Evolutionary conservation across 106 monocot species (phyloP), one percentile per base, ranked within the genome.

Genomic region (Alisma plantagoaquatica): DNA sequence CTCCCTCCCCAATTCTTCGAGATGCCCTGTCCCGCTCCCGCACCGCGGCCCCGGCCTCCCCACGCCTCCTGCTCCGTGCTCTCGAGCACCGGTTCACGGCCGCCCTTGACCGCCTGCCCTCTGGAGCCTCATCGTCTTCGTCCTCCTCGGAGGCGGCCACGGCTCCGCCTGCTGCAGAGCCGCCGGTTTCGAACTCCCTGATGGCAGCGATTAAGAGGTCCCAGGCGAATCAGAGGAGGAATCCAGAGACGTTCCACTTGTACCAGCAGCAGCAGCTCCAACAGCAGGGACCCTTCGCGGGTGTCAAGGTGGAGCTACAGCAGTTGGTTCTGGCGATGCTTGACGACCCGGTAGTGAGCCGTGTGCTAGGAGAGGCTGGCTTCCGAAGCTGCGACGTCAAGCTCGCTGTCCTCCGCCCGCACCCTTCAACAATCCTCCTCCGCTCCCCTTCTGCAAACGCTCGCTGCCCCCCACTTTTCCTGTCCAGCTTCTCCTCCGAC

Each of bases 161-260:
- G 22, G 41, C 16, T 2, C 3, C 3, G 4, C 6, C 50, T 23
- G 9, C 33, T 2, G 60, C 74, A 4, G 82, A 79, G 31, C 92
- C 92, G 0, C 82, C 77, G 18, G 56, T 92, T 16, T 86, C 92
- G 30, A 92, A 92, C 79, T 82, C 92, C 4, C 79, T 92, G 53
- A 92, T 98, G 96, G 96, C 96, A 8, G 96, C 96, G 27, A 82
- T 99, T 72, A 99, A 90, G 74, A 72, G 92, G 20, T 86, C 92
- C 18, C 92, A 93, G 68, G 92, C 92, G 20, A 79, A 76, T 69
- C 87, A 87, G 77, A 45, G 92, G 8, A 63, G 87, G 16, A 73
- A 86, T 38, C 86, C 92, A 1, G 92, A 93, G 30, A 83, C 83
- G 2, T 79, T 92, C 66, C 82, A 86, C 64, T 73, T 85, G 41